Conservation (phyloP, 768 basidiomycete genomes). For the Lactarius vividus region DNA sequence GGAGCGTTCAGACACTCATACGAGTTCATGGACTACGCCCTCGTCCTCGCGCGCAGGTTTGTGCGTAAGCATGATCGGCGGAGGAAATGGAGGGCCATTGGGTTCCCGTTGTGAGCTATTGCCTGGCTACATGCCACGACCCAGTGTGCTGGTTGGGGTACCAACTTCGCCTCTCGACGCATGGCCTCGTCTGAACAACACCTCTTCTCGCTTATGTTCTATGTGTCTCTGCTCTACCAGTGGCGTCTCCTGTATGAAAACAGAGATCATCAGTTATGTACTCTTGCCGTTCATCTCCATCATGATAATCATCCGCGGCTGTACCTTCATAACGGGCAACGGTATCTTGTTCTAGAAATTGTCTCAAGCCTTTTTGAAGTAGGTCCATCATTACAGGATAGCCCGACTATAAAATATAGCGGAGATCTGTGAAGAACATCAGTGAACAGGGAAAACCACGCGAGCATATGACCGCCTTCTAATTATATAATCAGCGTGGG, state of each 20-base stretch:
- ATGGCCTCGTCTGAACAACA: not conserved
- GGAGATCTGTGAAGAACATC: not conserved
- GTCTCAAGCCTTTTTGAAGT: fast-evolving
- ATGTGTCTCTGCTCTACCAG: not conserved
- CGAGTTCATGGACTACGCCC: not conserved
- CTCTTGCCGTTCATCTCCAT: not conserved
- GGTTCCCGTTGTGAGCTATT: not conserved
- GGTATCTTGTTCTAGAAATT: not conserved
- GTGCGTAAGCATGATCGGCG: not conserved
- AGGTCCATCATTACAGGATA: too few relatives aligned
- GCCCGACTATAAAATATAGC: not conserved
- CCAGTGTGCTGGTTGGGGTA: not conserved
- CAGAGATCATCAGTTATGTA: not conserved
- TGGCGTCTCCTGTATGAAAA: not conserved
- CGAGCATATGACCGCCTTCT: too few relatives aligned
- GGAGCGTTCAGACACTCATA: not conserved
- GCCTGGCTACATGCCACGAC: not conserved
- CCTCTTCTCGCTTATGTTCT: not conserved
- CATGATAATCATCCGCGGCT: not conserved
- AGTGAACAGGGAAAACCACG: too few relatives aligned
- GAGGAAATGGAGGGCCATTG: not conserved
- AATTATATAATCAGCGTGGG: too few relatives aligned
- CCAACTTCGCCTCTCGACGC: not conserved
- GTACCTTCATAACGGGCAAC: not conserved
- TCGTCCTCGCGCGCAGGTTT: not conserved